phyloP scores from a whole-genome alignment of 1,284 basidiomycete species.

The Sporisorium exsertum region DNA sequence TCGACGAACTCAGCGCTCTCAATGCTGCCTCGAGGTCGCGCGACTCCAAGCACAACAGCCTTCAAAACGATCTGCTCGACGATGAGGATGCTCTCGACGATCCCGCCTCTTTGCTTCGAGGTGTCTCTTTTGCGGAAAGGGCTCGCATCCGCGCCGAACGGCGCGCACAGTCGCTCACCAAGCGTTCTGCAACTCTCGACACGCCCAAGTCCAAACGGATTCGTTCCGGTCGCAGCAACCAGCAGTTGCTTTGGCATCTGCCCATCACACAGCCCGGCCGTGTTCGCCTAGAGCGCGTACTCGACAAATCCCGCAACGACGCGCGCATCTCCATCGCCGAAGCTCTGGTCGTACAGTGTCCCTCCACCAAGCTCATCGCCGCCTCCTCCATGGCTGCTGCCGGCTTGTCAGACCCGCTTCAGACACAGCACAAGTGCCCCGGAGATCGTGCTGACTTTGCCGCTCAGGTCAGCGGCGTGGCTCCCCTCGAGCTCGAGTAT shows the following conservation, averaged over 20 bases:
- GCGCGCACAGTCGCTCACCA: slow-evolving; percentile 23
- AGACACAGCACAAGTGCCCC: slow-evolving; percentile 57
- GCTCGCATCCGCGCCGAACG: slow-evolving; percentile 40
- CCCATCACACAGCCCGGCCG: slow-evolving; percentile 55
- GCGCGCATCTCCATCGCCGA: slow-evolving; percentile 55
- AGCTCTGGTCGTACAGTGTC: slow-evolving; percentile 64
- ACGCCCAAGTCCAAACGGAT: slow-evolving; percentile 27
- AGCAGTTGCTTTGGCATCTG: slow-evolving; percentile 58
- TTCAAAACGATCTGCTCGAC: slow-evolving; percentile 25
- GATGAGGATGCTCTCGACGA: slow-evolving; percentile 43
- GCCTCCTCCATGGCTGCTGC: slow-evolving; percentile 8
- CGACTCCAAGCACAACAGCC: slow-evolving; percentile 7
- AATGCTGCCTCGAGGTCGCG: slow-evolving; percentile 26
- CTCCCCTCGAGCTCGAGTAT: slow-evolving; percentile 63
- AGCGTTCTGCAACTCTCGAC: slow-evolving; percentile 23
- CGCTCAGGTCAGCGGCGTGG: slow-evolving; percentile 58
- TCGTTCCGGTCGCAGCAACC: slow-evolving; percentile 8
- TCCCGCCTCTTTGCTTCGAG: slow-evolving; percentile 36
- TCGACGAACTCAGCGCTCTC: slow-evolving; percentile 35
- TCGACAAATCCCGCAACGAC: slow-evolving; percentile 60
- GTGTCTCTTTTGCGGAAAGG: slow-evolving; percentile 44
- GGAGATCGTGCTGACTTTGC: slow-evolving; percentile 55
- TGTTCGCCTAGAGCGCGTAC: slow-evolving; percentile 60
- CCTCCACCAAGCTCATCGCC: slow-evolving; percentile 52
- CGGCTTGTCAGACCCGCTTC: slow-evolving; percentile 1